phyloP scores from a whole-genome alignment of 139 green algal genomes.

The Chlamydomonas schloesseri region DNA sequence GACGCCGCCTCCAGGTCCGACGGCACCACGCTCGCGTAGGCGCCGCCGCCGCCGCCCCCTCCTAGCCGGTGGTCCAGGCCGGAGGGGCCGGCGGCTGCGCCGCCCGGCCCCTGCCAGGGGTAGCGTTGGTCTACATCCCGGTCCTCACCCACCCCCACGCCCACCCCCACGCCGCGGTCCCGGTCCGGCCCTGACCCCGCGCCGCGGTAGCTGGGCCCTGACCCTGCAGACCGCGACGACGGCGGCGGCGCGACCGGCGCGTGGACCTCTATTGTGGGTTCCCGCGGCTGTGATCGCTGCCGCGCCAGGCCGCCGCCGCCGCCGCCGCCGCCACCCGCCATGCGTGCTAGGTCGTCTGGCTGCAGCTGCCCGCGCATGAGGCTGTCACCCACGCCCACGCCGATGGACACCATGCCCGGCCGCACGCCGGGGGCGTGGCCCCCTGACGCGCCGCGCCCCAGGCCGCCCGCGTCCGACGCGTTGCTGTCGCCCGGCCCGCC shows the following conservation, averaged over 20 bases:
- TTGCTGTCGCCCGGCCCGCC: constrained; percentile 24
- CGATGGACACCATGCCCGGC: constrained; percentile 46
- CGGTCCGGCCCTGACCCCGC: too few relatives aligned
- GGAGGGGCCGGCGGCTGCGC: neutral
- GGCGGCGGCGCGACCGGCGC: too few relatives aligned
- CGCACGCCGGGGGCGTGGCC: neutral
- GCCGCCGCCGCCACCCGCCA: too few relatives aligned
- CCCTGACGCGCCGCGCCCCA: too few relatives aligned
- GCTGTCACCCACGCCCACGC: constrained; percentile 54
- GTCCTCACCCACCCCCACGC: neutral
- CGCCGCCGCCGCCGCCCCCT: neutral
- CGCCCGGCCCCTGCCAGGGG: constrained; percentile 1
- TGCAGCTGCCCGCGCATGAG: constrained; percentile 40
- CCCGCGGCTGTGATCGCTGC: neutral
- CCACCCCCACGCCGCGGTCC: neutral
- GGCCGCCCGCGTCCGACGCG: neutral
- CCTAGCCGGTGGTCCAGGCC: neutral
- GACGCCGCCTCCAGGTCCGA: constrained; percentile 14
- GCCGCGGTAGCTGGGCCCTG: too few relatives aligned
- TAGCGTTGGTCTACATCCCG: constrained; percentile 17
- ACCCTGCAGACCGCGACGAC: too few relatives aligned
- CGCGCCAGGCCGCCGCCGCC: too few relatives aligned
- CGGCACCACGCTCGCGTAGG: neutral
- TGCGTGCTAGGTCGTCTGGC: neutral
- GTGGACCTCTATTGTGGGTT: too few relatives aligned